Percentiles rank a stretch among this genome's conserved stretches.
These are phyloP conservation scores for Fraxinus paxiana DNA, from an alignment of 305 asterid species.

Conservation along the genomic window DNA sequence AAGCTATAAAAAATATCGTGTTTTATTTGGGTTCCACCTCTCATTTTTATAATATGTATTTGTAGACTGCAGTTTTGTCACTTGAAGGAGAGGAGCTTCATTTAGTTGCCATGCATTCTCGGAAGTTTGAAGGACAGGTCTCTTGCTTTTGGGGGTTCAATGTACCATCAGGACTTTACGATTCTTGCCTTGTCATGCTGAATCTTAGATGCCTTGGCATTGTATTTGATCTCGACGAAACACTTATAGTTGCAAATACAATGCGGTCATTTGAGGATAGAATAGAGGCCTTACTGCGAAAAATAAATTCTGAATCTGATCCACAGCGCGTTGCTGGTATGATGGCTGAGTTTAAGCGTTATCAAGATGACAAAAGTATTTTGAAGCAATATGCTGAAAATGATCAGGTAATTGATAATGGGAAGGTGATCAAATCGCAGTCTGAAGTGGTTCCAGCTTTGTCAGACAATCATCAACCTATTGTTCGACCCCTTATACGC, in stretches of 20 bases:
- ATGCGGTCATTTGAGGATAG: conserved; percentile 94
- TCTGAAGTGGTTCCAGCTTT: conserved; percentile 82
- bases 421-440: conserved; percentile 74
- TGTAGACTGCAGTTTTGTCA: conserved; percentile 78
- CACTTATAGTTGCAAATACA: conserved; percentile 90
- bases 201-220: conserved; percentile 95
- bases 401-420: conserved; percentile 85
- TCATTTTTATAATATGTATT: conserved; percentile 19
- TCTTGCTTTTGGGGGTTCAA: conserved; percentile 92
- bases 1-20: conserved; percentile 6
- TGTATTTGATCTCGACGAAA: conserved; percentile 96
- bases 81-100: conserved; percentile 72
- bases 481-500: conserved; percentile 84
- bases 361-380: conserved; percentile 75
- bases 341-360: conserved; percentile 78
- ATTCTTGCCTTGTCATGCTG: conserved; percentile 83
- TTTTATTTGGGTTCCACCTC: conserved; percentile 15
- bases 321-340: conserved; percentile 77
- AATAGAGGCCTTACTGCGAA: conserved; percentile 79
- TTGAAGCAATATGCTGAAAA: conserved; percentile 89
- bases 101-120: conserved; percentile 90
- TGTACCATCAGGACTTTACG: conserved; percentile 63
- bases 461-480: conserved; percentile 71
- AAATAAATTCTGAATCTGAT: conserved; percentile 64
- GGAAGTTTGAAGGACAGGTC: conserved; percentile 52